Percentiles rank a stretch among this genome's conserved stretches.
Evolutionary conservation across 1,139 yeast genomes (phyloP).

Genomic region (Lodderomyces theae): DNA sequence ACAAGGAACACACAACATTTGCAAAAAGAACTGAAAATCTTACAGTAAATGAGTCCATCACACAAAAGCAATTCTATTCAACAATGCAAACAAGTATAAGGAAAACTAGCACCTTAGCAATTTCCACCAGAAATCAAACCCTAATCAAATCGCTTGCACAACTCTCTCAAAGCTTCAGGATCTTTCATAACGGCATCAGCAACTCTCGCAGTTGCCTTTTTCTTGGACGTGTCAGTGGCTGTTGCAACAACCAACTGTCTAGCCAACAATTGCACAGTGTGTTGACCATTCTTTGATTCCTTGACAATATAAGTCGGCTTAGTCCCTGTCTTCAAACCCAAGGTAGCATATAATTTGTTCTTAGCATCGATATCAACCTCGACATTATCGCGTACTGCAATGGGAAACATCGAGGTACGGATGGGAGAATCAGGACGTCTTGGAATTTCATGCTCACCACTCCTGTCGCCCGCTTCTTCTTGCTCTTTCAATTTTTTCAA

Average conservation of each 20-base stretch:
- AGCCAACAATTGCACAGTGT: conserved; percentile 37
- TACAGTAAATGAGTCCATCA: too few relatives aligned
- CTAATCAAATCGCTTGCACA: conserved; percentile 13
- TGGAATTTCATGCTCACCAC: conserved; percentile 1
- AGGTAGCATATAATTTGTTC: conserved; percentile 42
- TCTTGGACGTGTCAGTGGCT: conserved; percentile 42
- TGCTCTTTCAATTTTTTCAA: conserved; percentile 9
- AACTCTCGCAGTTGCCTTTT: conserved; percentile 45
- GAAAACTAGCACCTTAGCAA: neutral
- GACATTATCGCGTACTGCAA: conserved; percentile 24
- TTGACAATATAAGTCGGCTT: conserved; percentile 40
- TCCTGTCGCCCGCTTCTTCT: conserved; percentile 1
- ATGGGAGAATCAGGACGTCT: conserved; percentile 14
- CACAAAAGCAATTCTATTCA: neutral
- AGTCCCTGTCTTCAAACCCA: conserved; percentile 38
- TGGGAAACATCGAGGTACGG: conserved; percentile 22
- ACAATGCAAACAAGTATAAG: neutral
- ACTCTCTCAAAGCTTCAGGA: conserved; percentile 24
- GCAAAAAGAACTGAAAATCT: too few relatives aligned
- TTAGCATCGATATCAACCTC: conserved; percentile 37
- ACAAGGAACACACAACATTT: neutral
- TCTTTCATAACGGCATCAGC: conserved; percentile 45
- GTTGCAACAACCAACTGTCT: conserved; percentile 36
- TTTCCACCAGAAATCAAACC: neutral
- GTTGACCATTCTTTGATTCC: conserved; percentile 27